Evolutionary conservation across 1,284 basidiomycete species (phyloP).

Genomic region (Puccinia novopanici): DNA sequence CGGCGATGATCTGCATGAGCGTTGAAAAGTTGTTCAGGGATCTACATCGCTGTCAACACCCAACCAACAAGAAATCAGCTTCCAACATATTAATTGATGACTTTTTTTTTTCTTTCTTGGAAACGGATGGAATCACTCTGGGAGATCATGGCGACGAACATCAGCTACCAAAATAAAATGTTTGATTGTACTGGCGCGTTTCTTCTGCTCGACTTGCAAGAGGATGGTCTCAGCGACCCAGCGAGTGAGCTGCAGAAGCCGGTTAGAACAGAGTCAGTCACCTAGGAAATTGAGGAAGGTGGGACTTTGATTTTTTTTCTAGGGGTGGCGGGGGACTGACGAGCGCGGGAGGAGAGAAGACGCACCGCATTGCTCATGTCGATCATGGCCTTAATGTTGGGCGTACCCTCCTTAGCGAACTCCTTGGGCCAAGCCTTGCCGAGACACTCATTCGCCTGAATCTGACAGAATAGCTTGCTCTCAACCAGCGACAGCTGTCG

Average conservation of each 20-base stretch:
- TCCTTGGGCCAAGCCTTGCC: constrained; percentile 62
- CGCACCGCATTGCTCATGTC: constrained; percentile 86
- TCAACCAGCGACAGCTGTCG: constrained; percentile 94
- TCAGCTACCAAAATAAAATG: constrained; percentile 92
- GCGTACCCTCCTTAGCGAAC: constrained; percentile 59
- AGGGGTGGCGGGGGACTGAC: neutral
- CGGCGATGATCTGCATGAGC: constrained; percentile 92
- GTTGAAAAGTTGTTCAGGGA: constrained; percentile 89
- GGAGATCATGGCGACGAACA: constrained; percentile 64
- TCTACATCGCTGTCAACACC: constrained; percentile 78
- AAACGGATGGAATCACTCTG: neutral
- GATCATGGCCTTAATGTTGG: constrained; percentile 85
- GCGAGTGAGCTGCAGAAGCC: constrained; percentile 65
- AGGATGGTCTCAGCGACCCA: constrained; percentile 94
- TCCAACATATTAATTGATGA: neutral
- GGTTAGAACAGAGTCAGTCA: neutral
- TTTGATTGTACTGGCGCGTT: constrained; percentile 78
- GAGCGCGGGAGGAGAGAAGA: constrained; percentile 51
- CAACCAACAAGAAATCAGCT: neutral
- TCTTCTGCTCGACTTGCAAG: constrained; percentile 79
- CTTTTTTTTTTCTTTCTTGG: neutral
- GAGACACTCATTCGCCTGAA: constrained; percentile 87
- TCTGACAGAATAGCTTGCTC: constrained; percentile 79
- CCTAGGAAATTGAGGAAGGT: neutral
- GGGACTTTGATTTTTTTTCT: neutral